Percentiles rank a stretch among this genome's conserved stretches.
Evolutionary conservation across 2,329 filamentous ascomycete species (phyloP).

Genomic region (Aspergillus sp.): DNA sequence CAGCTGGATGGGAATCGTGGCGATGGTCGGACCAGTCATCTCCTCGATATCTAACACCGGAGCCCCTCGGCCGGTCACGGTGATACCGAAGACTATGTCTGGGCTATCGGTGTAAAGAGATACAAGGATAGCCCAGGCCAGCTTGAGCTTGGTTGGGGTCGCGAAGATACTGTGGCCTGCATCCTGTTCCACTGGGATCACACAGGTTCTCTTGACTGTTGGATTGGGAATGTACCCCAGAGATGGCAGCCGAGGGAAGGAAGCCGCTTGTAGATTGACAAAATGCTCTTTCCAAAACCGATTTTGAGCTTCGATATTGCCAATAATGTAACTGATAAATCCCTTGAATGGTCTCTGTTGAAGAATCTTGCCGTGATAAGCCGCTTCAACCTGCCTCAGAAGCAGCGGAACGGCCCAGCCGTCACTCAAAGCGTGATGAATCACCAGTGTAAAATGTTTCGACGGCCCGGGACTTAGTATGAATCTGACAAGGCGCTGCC

Average conservation of each 20-base stretch:
- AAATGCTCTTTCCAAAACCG: not conserved
- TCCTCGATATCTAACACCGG: not conserved
- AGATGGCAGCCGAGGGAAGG: not conserved
- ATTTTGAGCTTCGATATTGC: too few relatives aligned
- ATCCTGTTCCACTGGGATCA: not conserved
- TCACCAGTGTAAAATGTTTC: not conserved
- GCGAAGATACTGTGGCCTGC: not conserved
- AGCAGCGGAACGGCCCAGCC: not conserved
- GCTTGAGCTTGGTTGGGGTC: not conserved
- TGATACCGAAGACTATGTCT: not conserved
- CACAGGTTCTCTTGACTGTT: not conserved
- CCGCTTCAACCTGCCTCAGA: not conserved
- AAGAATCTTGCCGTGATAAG: not conserved
- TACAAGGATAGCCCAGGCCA: not conserved
- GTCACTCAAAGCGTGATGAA: slow-evolving; percentile 8
- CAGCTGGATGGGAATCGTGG: not conserved
- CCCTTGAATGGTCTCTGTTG: not conserved
- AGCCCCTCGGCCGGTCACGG: not conserved
- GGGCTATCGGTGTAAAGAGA: not conserved
- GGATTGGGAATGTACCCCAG: not conserved
- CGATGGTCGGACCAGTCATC: slow-evolving; percentile 1
- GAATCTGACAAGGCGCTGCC: not conserved
- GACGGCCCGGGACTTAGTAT: not conserved
- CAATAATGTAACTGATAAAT: not conserved
- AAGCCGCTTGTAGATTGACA: not conserved